Base-by-base conservation (phyloP, 108 stramenopile genomes). In the Aureococcus anophagefferens region DNA sequence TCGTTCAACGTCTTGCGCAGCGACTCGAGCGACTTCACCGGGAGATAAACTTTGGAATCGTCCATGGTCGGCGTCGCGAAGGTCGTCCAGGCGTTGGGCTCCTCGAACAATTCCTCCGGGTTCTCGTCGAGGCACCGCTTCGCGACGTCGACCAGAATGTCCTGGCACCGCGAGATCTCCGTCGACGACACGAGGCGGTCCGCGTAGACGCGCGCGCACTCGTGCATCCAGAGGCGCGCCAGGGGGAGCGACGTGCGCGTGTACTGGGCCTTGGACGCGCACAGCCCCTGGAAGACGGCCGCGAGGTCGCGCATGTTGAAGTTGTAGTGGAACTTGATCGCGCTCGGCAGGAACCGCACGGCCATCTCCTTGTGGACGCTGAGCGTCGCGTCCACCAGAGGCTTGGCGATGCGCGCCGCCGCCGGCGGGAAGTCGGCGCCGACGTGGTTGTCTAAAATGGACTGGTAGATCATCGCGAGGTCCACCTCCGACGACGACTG, bases 281-380 rank as follows among this genome's bases (percentile, higher is more conserved):
- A 68, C 25, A 81, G 37, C 25, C 81, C 81, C 31, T 78, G 68
- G 3, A 78, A 35, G 30, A 81, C 70, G 30, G 70, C 64, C 28
- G 70, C 64, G 9, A 81, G 34, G 33, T 81, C 71, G 0, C 81
- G 66, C 81, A 81, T 81, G 59, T 73, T 81, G 44, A 78, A 81
- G 46, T 75, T 78, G 73, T 81, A 81, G 70, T 78, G 77, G 67
- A 81, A 81, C 62, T 78, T 78, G 9, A 77, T 67, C 0, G 81
- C 81, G 31, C 69, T 66, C 5, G 77, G 81, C 37, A 78, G 69
- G 70, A 81, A 81, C 62, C 65, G 71, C 33, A 32, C 31, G 11
- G 33, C 34, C 46, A 81, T 35, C 34, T 75, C 69, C 51, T 65
- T 33, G 46, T 78, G 81, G 32, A 78, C 33, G 31, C 34, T 62